Evolutionary conservation across 2,329 filamentous ascomycete genomes (phyloP), one percentile per base, ranked within the genome.

Genomic region (Curvularia sp.): DNA sequence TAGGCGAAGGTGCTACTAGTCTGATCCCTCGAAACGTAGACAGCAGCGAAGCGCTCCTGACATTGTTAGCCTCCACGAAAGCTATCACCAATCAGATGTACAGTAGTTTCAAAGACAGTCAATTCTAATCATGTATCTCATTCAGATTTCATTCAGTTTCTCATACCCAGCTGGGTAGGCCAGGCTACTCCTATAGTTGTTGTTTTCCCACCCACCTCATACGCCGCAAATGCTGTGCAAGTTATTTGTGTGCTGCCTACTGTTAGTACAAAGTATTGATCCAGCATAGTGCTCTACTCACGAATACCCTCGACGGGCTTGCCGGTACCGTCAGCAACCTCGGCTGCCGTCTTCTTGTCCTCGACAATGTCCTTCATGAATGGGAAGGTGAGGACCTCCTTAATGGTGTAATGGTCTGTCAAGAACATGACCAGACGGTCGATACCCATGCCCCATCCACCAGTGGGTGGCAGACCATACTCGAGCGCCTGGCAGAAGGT

Each of bases 361-460:
- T 75, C 70, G 15, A 70, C 68, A 3, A 76, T 57, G 49, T 94
- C 91, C 87, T 96, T 97, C 92, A 99, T 97, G 81, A 97, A 94
- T 10, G 95, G 95, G 87, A 99, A 99, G 8, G 94, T 88, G 63
- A 98, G 81, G 3, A 98, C 94, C 80, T 99, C 95, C 80, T 95
- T 93, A 78, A 99, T 99, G 69, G 87, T 91, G 82, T 96, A 95
- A 81, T 97, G 91, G 80, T 98, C 88, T 48, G 94, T 97, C 78
- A 98, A 81, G 86, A 96, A 96, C 93, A 96, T 96, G 77, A 93
- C 90, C 78, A 96, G 81, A 60, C 94, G 89, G 81, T 98, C 93
- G 67, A 97, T 95, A 65, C 95, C 95, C 86, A 98, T 92, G 67
- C 93, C 95, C 90, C 91, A 99, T 48, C 95, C 95, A 77, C 92